Base-by-base conservation (phyloP, 2,329 filamentous ascomycete genomes). In the Metarhizium humberi region DNA sequence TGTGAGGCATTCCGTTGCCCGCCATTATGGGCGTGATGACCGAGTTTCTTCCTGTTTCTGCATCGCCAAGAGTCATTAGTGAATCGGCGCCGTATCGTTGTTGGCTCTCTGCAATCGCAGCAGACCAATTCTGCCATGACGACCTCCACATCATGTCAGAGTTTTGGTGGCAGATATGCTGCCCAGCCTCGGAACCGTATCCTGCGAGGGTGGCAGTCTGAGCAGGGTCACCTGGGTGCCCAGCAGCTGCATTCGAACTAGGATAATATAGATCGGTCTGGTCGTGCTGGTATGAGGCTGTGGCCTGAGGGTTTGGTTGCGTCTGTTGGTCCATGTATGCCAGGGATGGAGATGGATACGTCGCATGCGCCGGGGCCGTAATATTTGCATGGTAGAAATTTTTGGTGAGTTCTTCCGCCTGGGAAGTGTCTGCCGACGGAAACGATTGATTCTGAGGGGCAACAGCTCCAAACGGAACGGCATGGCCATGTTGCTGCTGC, bases 121-220 rank as follows among this genome's bases (percentile, higher is more conserved):
- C 71, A 8, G 77, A 76, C 79, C 79, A 82, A 65, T 80, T 75
- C 16, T 78, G 73, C 78, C 78, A 82, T 0, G 76, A 71, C 57
- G 75, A 80, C 7, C 69, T 71, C 69, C 66, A 73, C 59, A 70
- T 64, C 57, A 65, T 64, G n/a, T 69, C 66, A 5, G 65, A 53
- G 0, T 60, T 48, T 6, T 63, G 57, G 34, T 66, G 61, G 53
- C 53, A n/a, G 67, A 61, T n/a, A 66, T 67, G 72, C 62, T 55
- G 74, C 71, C 2, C 72, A 3, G 45, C 20, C 25, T 48, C 45
- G 25, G 45, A 69, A 2, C 68, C 68, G 50, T 75, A 77, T 2
- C 68, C 63, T 4, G 73, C 64, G 51, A 77, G 61, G 0, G 72
- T 69, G 34, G 74, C 73, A 6, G 62, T 54, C 29, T 68, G 66